Base-by-base conservation (phyloP, 1,284 basidiomycete genomes). In the Cutaneotrichosporon cavernicola region DNA sequence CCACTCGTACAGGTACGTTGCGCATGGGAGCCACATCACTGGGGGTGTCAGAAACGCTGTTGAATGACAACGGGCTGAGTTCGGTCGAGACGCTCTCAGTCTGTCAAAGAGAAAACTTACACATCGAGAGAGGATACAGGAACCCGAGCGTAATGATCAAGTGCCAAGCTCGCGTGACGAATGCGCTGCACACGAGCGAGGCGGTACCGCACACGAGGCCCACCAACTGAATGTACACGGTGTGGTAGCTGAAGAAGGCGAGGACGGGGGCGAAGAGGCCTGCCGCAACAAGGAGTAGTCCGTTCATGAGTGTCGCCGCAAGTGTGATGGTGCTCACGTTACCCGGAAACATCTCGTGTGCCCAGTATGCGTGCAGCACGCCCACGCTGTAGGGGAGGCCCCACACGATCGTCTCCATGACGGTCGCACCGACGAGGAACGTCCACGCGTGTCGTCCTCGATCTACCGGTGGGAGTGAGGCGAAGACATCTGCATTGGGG, bases 341-440 rank as follows among this genome's bases (percentile, higher is more conserved):
- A 31, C 68, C 72, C 9, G 73, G 69, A 60, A 81, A 81, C 32
- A 77, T 65, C 18, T 62, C 65, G 34, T 47, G 26, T 22, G 14
- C 64, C 79, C 79, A 80, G 62, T 79, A 81, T 43, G 71, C 69
- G 63, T 78, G 75, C 47, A 80, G 69, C 26, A 80, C 72, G 65
- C 78, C 78, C 47, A 79, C 72, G 32, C 72, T 70, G 63, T 74
- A 79, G 14, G 76, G 77, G n/a, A 81, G 59, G 1, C 80, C 80
- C 74, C 77, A 81, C 7, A 80, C 71, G 4, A 77, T 60, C 5
- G 71, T 67, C 68, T 81, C 80, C 32, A 76, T 70, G 7, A 72
- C 56, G 1, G 76, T 78, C 0, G 78, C 79, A 0, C 68, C 77
- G 1, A 73, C 50, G 8, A 81, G 70, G 68, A 80, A 82, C 0